phyloP scores from a whole-genome alignment of 2,329 filamentous ascomycete genomes.

The Neophaeococcomyces aloes region DNA sequence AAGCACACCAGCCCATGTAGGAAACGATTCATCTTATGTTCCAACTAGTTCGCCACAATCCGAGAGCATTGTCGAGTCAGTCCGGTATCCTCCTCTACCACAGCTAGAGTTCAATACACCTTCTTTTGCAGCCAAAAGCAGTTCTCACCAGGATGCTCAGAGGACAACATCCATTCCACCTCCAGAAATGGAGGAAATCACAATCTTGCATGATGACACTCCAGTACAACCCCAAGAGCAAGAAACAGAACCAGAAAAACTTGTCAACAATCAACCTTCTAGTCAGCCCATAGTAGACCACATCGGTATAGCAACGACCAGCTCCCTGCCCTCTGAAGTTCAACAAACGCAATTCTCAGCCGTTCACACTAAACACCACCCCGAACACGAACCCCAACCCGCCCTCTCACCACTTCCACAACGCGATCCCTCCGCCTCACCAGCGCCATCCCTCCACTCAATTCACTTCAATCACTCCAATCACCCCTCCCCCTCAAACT shows the following conservation, averaged over 20 bases:
- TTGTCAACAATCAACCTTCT: conserved; percentile 1
- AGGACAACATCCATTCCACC: conserved; percentile 13
- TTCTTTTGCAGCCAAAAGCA: conserved; percentile 11
- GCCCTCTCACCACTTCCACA: not conserved
- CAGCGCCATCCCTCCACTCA: not conserved
- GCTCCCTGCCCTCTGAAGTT: conserved; percentile 10
- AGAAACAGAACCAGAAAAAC: not conserved
- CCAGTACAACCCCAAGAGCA: not conserved
- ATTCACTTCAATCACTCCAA: not conserved
- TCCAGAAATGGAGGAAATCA: conserved; percentile 1
- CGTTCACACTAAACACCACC: not conserved
- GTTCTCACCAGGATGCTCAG: conserved; percentile 21
- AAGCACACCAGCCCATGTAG: not conserved
- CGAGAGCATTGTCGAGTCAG: conserved; percentile 16
- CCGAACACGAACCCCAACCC: not conserved
- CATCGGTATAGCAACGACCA: not conserved
- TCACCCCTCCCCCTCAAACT: conserved; percentile 13
- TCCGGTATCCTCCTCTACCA: conserved; percentile 20
- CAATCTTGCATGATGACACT: no score
- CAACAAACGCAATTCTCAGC: conserved; percentile 11
- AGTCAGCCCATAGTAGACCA: not conserved
- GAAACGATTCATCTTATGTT: not conserved
- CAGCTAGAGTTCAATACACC: conserved; percentile 15
- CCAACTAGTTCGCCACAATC: conserved; percentile 12
- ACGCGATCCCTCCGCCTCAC: not conserved